Evolutionary conservation across 108 stramenopile species (phyloP), one percentile per base, ranked within the genome.

Genomic region (Cyclostephanos invisitatus): DNA sequence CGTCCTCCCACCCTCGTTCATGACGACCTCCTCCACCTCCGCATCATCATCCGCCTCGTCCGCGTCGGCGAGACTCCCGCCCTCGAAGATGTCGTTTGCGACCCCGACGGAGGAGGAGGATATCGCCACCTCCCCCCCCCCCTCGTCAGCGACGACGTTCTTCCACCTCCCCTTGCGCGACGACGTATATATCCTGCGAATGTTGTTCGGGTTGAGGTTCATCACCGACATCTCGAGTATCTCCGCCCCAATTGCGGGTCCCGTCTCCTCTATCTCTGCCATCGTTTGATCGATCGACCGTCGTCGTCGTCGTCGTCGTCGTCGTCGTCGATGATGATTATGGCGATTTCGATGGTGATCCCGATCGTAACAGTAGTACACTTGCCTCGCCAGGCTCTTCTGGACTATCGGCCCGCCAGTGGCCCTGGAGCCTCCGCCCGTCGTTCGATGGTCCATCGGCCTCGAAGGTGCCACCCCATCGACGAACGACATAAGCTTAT

Each of bases 211-310:
- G 71, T 94, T 94, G 44, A 94, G 81, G 66, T 82, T 77, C 35
- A 82, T 75, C 27, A 90, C 56, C 5, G 84, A 86, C 28, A 85
- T 86, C 55, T 94, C 90, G 48, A 94, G 62, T n/a, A 94, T 56
- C 75, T 94, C 85, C 0, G 86, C 89, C 27, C 89, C 93, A 59
- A 89, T 80, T 21, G 59, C 54, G 22, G 62, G 50, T 18, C 58
- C 21, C n/a, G 7, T 62, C 40, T 57, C 51, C 38, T 3, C 6
- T 55, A 22, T 28, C 17, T 68, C 55, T 29, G 35, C 50, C n/a
- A 5, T 10, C 29, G 38, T 8, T 37, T 38, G 2, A 50, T 54
- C 28, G 35, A 27, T 58, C 69, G 62, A 27, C 9, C 38, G 6
- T 11, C 9, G 28, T 15, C n/a, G 18, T 42, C 35, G 21, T 29